Evolutionary conservation across 2,329 filamentous ascomycete species (phyloP).

Genomic region (Saccharata proteae): DNA sequence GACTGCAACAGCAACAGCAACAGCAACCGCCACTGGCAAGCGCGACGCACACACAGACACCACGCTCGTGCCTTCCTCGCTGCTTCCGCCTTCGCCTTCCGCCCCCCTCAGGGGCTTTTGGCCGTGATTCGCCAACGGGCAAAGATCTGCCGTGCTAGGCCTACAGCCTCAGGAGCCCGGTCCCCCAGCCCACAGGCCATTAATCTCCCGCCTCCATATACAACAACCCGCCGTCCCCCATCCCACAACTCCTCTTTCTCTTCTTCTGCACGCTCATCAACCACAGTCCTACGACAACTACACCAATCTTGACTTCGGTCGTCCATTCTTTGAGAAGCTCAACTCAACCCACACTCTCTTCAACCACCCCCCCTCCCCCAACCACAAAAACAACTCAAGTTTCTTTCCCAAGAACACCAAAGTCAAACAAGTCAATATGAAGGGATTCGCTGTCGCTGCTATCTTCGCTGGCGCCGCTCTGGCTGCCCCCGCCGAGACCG

Average conservation of each 20-base stretch:
- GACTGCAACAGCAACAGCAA: too few species aligned
- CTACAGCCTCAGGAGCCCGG: too few species aligned
- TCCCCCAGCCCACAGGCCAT: too few species aligned
- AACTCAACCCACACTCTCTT: conserved; percentile 6
- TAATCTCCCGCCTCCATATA: conserved; percentile 10
- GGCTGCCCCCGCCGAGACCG: conserved; percentile 9
- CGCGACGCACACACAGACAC: too few species aligned
- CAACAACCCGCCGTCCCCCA: conserved; percentile 2
- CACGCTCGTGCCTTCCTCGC: too few species aligned
- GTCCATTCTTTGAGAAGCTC: conserved; percentile 9
- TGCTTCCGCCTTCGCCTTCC: too few species aligned
- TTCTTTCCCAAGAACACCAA: conserved; percentile 7
- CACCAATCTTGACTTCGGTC: conserved; percentile 10
- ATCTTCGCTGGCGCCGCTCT: conserved; percentile 8
- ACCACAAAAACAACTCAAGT: not conserved
- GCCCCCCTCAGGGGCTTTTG: too few species aligned
- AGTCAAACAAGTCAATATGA: conserved; percentile 11
- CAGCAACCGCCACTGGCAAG: too few species aligned
- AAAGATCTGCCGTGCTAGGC: too few species aligned
- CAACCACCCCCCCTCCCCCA: conserved; percentile 12
- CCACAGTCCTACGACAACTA: conserved; percentile 8
- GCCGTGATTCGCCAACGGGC: too few species aligned
- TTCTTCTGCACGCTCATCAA: conserved; percentile 8
- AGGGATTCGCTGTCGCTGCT: conserved; percentile 10
- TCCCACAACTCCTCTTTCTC: not conserved